Evolutionary conservation across 345 rosid genomes (phyloP).

Genomic region (Heritiera littoralis): DNA sequence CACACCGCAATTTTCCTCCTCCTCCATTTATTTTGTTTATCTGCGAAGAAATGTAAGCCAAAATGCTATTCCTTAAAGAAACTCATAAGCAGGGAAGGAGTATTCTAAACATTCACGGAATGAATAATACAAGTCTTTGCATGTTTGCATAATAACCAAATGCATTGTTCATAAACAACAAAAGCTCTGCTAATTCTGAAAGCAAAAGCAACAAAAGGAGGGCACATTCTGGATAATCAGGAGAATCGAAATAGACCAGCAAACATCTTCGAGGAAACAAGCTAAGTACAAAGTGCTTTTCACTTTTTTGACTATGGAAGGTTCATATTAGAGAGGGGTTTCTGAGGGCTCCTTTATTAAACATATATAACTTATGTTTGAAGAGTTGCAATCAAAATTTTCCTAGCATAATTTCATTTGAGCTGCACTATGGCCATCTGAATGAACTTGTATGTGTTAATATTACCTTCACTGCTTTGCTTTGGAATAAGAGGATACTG

Average conservation of each 20-base stretch:
- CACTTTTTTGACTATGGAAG: constrained; percentile 7
- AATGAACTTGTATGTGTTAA: constrained; percentile 6
- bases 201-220: neutral
- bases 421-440: neutral
- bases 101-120: neutral
- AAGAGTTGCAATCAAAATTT: neutral
- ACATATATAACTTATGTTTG: neutral
- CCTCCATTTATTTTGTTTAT: constrained; percentile 39
- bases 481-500: constrained; percentile 39
- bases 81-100: neutral
- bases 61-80: constrained; percentile 2
- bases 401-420: neutral
- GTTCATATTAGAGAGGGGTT: neutral
- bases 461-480: constrained; percentile 41
- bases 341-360: neutral
- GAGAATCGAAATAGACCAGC: neutral
- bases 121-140: neutral
- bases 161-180: neutral
- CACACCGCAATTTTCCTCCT: constrained; percentile 62
- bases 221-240: neutral
- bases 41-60: constrained; percentile 27
- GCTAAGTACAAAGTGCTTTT: neutral
- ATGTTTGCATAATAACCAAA: neutral
- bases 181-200: neutral
- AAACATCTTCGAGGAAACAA: constrained; percentile 2